Evolutionary conservation across 345 rosid species (phyloP).

Genomic region (Viola odorata): DNA sequence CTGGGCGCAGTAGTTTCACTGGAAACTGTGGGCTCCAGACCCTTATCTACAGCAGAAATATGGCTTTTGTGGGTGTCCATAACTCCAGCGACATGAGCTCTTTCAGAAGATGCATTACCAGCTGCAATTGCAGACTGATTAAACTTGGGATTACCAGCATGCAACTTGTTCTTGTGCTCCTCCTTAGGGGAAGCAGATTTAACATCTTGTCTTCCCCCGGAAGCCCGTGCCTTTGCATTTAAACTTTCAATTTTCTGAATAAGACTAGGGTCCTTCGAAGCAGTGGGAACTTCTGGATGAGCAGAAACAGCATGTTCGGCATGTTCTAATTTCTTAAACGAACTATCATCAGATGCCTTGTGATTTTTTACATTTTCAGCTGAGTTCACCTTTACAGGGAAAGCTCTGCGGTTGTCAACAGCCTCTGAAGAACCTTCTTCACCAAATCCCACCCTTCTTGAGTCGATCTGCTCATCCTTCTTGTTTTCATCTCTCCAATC

Average conservation of each 20-base stretch:
- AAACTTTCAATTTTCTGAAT: slow-evolving; percentile 85
- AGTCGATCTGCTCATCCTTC: slow-evolving; percentile 19
- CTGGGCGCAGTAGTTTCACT: slow-evolving; percentile 45
- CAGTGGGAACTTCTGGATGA: slow-evolving; percentile 20
- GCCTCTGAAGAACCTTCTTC: slow-evolving; percentile 30
- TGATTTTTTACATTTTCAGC: slow-evolving; percentile 23
- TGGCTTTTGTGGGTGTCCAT: slow-evolving; percentile 28
- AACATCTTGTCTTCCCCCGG: slow-evolving; percentile 46
- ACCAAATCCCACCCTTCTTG: slow-evolving; percentile 22
- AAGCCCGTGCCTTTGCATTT: slow-evolving; percentile 66
- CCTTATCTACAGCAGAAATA: slow-evolving; percentile 39
- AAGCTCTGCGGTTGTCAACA: slow-evolving; percentile 24
- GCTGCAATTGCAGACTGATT: slow-evolving; percentile 33
- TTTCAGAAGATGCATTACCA: slow-evolving; percentile 28
- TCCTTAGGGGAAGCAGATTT: slow-evolving; percentile 30
- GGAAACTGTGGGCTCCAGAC: slow-evolving; percentile 25
- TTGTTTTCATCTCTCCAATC: slow-evolving; percentile 35
- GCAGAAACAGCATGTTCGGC: slow-evolving; percentile 22
- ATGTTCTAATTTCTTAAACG: slow-evolving; percentile 21
- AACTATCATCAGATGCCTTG: slow-evolving; percentile 32
- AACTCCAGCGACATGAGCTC: slow-evolving; percentile 25
- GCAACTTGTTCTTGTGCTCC: slow-evolving; percentile 41
- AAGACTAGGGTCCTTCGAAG: slow-evolving; percentile 53
- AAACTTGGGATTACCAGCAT: slow-evolving; percentile 27
- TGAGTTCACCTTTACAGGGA: slow-evolving; percentile 27